These are phyloP conservation scores for Echinochloa phyllopogon DNA, from an alignment of 176 grass and related monocot genomes.

Conservation along the genomic window DNA sequence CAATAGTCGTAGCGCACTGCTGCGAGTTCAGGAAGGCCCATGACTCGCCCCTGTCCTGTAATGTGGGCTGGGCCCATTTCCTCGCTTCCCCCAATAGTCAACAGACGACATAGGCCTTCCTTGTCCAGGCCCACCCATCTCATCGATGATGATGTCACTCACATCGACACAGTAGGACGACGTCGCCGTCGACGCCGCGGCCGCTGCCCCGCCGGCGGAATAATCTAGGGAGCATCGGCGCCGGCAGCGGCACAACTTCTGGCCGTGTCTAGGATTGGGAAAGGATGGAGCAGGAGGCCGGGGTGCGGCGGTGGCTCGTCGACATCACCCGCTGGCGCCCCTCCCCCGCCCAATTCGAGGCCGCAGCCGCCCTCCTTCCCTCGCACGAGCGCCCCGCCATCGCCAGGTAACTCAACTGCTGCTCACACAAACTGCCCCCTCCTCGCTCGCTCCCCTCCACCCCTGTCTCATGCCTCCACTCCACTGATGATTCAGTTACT, in stretches of 20 bases:
- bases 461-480: too few species aligned
- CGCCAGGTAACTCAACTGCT: constrained; percentile 40
- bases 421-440: not conserved
- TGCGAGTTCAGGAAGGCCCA: too few species aligned
- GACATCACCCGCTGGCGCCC: constrained; percentile 67
- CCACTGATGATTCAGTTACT: too few species aligned
- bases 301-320: constrained; percentile 66
- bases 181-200: too few species aligned
- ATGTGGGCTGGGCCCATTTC: too few species aligned
- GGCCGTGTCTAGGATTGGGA: not conserved
- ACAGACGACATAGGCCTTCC: too few species aligned
- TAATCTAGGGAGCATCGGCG: not conserved
- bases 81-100: too few species aligned
- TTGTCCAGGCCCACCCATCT: not conserved
- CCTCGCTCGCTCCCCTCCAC: too few species aligned
- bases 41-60: too few species aligned
- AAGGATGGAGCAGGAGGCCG: not conserved
- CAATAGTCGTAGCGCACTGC: too few species aligned
- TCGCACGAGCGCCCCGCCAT: constrained; percentile 49
- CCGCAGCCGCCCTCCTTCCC: constrained; percentile 52
- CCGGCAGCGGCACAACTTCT: not conserved
- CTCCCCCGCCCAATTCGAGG: constrained; percentile 48
- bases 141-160: not conserved
- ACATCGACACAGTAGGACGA: too few species aligned
- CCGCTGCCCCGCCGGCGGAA: not conserved